These are phyloP conservation scores for Pleurotus tuoliensis DNA, from an alignment of 768 basidiomycete species.

Conservation along the genomic window DNA sequence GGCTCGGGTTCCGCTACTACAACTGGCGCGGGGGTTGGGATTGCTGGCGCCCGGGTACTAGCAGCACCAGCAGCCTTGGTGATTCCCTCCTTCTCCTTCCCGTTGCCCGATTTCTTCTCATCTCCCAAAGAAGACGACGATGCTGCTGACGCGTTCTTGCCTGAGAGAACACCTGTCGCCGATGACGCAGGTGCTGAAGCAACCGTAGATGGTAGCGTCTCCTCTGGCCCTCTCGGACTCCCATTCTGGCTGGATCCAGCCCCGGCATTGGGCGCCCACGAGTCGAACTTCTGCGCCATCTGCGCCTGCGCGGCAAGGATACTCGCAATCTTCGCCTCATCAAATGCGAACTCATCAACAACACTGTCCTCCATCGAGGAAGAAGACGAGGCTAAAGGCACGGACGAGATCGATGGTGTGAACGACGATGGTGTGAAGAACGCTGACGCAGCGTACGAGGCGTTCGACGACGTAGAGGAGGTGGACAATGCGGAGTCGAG, in stretches of 20 bases:
- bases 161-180: no score
- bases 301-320: neutral
- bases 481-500: no score
- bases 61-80: neutral
- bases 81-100: neutral
- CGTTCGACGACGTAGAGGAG: no score
- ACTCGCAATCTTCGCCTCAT: slow-evolving; percentile 4
- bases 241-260: neutral
- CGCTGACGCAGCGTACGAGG: neutral
- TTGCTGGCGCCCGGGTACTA: neutral
- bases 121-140: neutral
- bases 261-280: neutral
- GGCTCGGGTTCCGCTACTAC: neutral
- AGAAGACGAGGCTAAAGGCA: neutral
- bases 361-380: neutral
- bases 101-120: neutral
- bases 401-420: neutral
- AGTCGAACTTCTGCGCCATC: slow-evolving; percentile 6
- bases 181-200: no score
- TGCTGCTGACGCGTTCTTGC: neutral
- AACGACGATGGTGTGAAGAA: neutral
- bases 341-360: neutral
- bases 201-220: neutral
- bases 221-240: neutral
- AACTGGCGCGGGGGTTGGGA: neutral